A percentile compares a stretch with the other conserved stretches of the same genome.
Evolutionary conservation across 106 monocot genomes (phyloP).

Genomic region (Dendrobium officinale): DNA sequence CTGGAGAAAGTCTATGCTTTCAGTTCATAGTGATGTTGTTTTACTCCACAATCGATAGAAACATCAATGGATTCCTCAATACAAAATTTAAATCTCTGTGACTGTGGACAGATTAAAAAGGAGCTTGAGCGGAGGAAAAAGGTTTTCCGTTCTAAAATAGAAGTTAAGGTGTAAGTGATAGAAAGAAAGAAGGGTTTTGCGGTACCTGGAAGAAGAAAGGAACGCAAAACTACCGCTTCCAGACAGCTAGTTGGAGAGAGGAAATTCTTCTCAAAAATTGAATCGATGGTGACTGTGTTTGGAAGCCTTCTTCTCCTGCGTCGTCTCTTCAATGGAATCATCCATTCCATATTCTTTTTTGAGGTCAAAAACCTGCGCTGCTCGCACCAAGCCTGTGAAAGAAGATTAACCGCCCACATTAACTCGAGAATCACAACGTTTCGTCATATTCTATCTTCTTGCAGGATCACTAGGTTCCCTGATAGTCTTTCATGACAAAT

Average conservation of each 20-base stretch:
- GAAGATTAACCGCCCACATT: no score
- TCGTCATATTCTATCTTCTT: not conserved
- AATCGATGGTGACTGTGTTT: conserved; percentile 74
- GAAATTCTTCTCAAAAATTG: conserved; percentile 87
- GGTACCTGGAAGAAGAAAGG: conserved; percentile 78
- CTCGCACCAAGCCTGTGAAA: conserved; percentile 72
- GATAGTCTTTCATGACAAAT: not conserved
- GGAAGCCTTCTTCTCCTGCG: conserved; percentile 47
- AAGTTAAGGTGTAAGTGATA: not conserved
- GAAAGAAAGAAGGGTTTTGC: not conserved
- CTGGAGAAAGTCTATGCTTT: not conserved
- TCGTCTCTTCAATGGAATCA: conserved; percentile 41
- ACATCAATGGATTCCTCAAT: not conserved
- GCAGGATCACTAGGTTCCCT: not conserved
- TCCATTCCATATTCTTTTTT: conserved; percentile 43
- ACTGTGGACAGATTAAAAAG: not conserved
- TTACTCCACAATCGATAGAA: not conserved
- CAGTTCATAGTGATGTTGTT: not conserved
- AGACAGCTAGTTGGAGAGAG: conserved; percentile 52
- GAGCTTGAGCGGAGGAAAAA: not conserved
- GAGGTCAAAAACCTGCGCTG: conserved; percentile 44
- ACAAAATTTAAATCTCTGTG: not conserved
- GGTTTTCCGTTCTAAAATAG: not conserved
- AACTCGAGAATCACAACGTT: not conserved
- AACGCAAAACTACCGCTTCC: conserved; percentile 70